Percentiles rank a stretch among this genome's conserved stretches.
Evolutionary conservation across 2,329 filamentous ascomycete genomes (phyloP).

Genomic region (Pseudogymnoascus sp.): DNA sequence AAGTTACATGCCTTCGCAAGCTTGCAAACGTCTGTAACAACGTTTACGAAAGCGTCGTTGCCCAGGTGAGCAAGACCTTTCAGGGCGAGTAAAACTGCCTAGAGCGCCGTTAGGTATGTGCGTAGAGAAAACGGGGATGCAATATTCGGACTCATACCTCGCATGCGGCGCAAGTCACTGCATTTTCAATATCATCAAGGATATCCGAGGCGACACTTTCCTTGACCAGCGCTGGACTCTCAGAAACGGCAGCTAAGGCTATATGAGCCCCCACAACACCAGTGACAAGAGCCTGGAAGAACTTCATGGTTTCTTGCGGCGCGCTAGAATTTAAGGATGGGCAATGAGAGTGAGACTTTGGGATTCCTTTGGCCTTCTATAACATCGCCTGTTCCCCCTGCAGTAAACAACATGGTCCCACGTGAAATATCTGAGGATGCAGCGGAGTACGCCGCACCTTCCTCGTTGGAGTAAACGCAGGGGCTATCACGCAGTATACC

Average conservation of each 20-base stretch:
- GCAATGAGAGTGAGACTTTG: background rate
- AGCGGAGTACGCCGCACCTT: background rate
- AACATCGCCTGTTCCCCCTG: background rate
- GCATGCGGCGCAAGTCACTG: constrained; percentile 26
- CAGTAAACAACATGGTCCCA: background rate
- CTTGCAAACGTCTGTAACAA: constrained; percentile 30
- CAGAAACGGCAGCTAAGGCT: background rate
- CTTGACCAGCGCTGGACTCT: background rate
- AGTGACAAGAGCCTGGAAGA: constrained; percentile 1
- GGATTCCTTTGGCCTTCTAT: background rate
- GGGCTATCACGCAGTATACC: background rate
- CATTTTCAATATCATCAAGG: constrained; percentile 25
- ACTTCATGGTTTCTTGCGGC: background rate
- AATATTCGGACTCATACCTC: constrained; percentile 28
- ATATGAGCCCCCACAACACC: background rate
- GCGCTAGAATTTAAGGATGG: background rate
- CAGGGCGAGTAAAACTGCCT: constrained; percentile 31
- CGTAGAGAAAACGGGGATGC: constrained; percentile 10
- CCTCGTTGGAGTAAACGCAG: background rate
- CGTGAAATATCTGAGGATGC: background rate
- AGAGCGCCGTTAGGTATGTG: background rate
- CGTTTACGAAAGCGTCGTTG: constrained; percentile 33
- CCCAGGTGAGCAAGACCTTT: constrained; percentile 38
- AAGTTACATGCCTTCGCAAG: constrained; percentile 17
- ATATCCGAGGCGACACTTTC: constrained; percentile 16